Conservation (phyloP, 768 basidiomycete species). For the Phaffia australis region DNA sequence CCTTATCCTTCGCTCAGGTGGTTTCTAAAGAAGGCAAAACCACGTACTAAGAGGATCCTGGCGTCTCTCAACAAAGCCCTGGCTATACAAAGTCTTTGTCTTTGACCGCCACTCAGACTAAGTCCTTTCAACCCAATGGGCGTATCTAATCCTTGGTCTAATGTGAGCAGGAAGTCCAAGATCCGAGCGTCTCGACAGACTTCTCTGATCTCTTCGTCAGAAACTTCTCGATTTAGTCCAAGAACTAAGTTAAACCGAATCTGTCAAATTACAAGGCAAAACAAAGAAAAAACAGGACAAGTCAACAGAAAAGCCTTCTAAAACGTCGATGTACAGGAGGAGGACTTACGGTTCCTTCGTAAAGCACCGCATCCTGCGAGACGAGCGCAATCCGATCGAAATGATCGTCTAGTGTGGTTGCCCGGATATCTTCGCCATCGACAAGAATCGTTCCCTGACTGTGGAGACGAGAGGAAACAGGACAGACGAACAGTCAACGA, state of each 20-base stretch:
- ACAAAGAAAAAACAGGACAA: background rate
- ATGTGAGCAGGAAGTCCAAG: constrained; percentile 19
- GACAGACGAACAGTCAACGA: too few relatives aligned
- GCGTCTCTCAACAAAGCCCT: constrained; percentile 35
- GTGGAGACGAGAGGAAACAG: too few relatives aligned
- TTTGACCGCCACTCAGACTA: constrained; percentile 34
- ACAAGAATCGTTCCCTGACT: constrained; percentile 30
- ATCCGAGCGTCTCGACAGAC: constrained; percentile 16
- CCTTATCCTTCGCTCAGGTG: background rate
- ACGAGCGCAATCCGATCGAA: constrained; percentile 34
- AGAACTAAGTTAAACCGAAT: constrained; percentile 24
- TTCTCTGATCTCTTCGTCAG: constrained; percentile 12
- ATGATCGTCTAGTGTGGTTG: constrained; percentile 30
- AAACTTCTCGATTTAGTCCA: constrained; percentile 2
- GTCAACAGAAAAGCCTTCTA: too few relatives aligned
- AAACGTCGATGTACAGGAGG: background rate
- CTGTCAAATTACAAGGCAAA: background rate
- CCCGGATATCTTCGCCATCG: constrained; percentile 33
- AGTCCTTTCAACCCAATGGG: constrained; percentile 35
- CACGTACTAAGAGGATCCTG: constrained; percentile 34
- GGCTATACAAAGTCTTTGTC: constrained; percentile 36
- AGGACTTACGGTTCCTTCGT: constrained; percentile 32
- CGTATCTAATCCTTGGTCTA: constrained; percentile 32
- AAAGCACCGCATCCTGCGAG: constrained; percentile 36
- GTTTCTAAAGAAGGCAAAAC: constrained; percentile 9